Evolutionary conservation across 306 rosid genomes (phyloP), one percentile per base, ranked within the genome.

Genomic region (Rosa chinensis): DNA sequence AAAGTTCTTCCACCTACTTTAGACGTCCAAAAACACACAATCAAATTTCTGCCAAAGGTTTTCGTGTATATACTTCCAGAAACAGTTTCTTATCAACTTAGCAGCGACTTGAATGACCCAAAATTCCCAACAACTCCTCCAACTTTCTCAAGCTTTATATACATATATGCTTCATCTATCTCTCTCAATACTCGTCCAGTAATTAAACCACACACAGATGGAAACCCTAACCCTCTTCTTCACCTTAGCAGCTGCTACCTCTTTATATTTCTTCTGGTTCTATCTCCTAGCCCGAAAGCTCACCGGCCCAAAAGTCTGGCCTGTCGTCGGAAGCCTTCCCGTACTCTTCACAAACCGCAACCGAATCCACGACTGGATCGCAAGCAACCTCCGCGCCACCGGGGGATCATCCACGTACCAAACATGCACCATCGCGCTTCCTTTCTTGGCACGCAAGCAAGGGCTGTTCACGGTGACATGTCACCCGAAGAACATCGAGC

Each of bases 401-500:
- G 94, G 92, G 0, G 88, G 87, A 5, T 81, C 86, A 0, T 76
- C 91, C 67, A 94, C 99, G 4, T 94, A 94, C 83, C 99, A 94
- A 79, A 94, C 98, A 0, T 86, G 93, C 77, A 90, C 88, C 28
- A n/a, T 94, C 2, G 86, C 90, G 2, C 28, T 94, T 62, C 98
- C 98, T 40, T 94, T 94, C 84, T n/a, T 92, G 17, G 93, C 91
- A 0, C 83, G 79, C 61, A 87, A 69, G 52, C 90, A 90, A 81
- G 94, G 94, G 23, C 81, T 92, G 77, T 90, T 75, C 81, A 94
- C 98, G 0, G 93, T 94, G 42, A 94, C 98, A 0, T 85, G 96
- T 45, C 84, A 88, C 87, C 98, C 98, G 0, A 92, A 88, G 42
- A 94, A 94, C 86, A 83, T 94, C 32, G 97, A 94, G 69, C 99